Percentiles rank a stretch among this genome's conserved stretches.
These are phyloP conservation scores for Allium fistulosum DNA, from an alignment of 106 monocot species.

Conservation along the genomic window DNA sequence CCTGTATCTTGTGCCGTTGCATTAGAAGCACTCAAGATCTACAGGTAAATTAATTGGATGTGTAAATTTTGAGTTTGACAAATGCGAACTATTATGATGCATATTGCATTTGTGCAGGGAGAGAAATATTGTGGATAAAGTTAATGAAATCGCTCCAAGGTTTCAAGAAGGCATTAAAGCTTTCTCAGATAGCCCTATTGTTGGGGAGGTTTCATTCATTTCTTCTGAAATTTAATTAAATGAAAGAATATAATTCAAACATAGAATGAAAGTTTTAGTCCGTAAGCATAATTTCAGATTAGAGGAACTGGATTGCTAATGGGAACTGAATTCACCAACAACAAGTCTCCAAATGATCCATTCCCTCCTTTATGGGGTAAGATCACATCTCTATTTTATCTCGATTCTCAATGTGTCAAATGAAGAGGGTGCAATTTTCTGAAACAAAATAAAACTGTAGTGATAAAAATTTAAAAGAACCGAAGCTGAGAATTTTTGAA, in stretches of 20 bases:
- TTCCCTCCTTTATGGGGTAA: slow-evolving; percentile 97
- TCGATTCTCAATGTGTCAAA: background rate
- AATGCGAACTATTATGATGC: too few relatives aligned
- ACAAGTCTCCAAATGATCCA: slow-evolving; percentile 75
- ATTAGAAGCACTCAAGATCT: slow-evolving; percentile 85
- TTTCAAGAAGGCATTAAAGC: slow-evolving; percentile 88
- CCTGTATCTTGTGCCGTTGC: slow-evolving; percentile 97
- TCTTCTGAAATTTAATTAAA: background rate
- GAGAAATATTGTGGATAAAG: slow-evolving; percentile 59
- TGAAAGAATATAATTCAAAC: background rate
- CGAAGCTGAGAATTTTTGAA: too few relatives aligned
- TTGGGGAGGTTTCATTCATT: slow-evolving; percentile 66
- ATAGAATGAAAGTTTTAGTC: too few relatives aligned
- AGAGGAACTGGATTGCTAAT: slow-evolving; percentile 84
- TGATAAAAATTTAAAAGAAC: too few relatives aligned
- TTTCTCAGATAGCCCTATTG: slow-evolving; percentile 82
- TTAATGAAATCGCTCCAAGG: slow-evolving; percentile 48
- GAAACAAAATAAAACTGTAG: too few relatives aligned
- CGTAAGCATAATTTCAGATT: slow-evolving; percentile 31
- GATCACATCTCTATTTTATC: background rate
- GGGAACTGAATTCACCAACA: slow-evolving; percentile 83
- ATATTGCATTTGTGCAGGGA: slow-evolving; percentile 36
- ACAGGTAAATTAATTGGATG: slow-evolving; percentile 29
- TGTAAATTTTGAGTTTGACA: background rate
- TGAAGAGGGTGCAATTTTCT: too few relatives aligned